Conservation (phyloP, 2,329 filamentous ascomycete species). For the Rachicladosporium sp. region DNA sequence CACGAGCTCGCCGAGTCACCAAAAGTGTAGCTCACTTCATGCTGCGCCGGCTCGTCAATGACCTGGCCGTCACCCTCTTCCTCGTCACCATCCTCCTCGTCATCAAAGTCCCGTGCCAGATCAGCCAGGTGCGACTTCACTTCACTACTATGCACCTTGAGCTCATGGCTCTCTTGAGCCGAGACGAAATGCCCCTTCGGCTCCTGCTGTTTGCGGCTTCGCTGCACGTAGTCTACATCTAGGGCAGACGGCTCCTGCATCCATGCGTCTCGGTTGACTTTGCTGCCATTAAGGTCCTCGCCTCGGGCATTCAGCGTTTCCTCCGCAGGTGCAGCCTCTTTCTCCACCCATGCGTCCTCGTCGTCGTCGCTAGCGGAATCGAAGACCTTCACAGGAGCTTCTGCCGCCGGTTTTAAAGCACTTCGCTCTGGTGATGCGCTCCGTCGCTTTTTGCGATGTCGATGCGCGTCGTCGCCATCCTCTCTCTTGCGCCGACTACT, state of each 20-base stretch:
- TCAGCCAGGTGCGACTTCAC: conserved; percentile 61
- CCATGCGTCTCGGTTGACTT: conserved; percentile 69
- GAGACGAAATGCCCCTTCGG: conserved; percentile 32
- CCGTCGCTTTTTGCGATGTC: conserved; percentile 17
- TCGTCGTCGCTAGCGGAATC: conserved; percentile 26
- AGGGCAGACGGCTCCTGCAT: conserved; percentile 80
- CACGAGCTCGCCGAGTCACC: conserved; percentile 83
- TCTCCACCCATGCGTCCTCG: conserved; percentile 29
- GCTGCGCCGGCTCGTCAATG: conserved; percentile 40
- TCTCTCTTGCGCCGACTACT: conserved; percentile 18
- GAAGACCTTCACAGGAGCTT: conserved; percentile 17
- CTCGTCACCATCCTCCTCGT: conserved; percentile 30
- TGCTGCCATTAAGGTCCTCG: conserved; percentile 24
- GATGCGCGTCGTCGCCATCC: conserved; percentile 23
- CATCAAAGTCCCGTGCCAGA: conserved; percentile 34
- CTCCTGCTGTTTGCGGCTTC: conserved; percentile 34
- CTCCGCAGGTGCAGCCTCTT: conserved; percentile 31
- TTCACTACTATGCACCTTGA: conserved; percentile 67
- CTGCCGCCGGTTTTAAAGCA: conserved; percentile 16
- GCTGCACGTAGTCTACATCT: conserved; percentile 69
- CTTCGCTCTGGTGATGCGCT: conserved; percentile 22
- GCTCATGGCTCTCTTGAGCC: conserved; percentile 48
- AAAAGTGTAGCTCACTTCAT: conserved; percentile 68
- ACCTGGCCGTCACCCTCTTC: conserved; percentile 27
- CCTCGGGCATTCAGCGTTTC: conserved; percentile 31